Evolutionary conservation across 805 yeast genomes (phyloP).

Genomic region (Brettanomyces anomalus): DNA sequence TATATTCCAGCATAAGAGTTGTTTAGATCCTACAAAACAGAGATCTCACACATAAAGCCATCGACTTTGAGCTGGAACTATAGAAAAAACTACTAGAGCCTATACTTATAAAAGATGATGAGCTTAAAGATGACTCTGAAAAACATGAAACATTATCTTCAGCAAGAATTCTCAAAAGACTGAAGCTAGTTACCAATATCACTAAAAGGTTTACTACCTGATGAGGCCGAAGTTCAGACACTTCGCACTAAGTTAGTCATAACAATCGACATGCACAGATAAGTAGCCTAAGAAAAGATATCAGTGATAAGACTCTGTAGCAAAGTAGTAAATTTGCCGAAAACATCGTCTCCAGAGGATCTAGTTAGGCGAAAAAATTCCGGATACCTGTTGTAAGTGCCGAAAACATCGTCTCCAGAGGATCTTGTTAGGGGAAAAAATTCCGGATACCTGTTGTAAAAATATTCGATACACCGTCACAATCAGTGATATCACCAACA

Average conservation of each 20-base stretch:
- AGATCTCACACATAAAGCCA: too few species aligned
- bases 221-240: not conserved
- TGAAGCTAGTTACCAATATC: not conserved
- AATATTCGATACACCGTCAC: slow-evolving; percentile 1
- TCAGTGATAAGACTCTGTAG: not conserved
- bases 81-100: too few species aligned
- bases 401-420: not conserved
- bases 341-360: not conserved
- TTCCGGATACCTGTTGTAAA: not conserved
- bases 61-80: too few species aligned
- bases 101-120: too few species aligned
- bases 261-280: not conserved
- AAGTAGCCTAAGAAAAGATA: not conserved
- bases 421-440: not conserved
- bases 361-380: too few species aligned
- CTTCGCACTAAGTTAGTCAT: not conserved
- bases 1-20: too few species aligned
- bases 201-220: not conserved
- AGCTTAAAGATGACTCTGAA: not conserved
- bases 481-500: not conserved
- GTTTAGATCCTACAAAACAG: too few species aligned
- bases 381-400: not conserved
- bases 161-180: not conserved
- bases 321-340: not conserved
- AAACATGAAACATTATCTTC: not conserved